Evolutionary conservation across 2,329 filamentous ascomycete species (phyloP), one percentile per base, ranked within the genome.

Genomic region (Colletotrichum echinochloae): DNA sequence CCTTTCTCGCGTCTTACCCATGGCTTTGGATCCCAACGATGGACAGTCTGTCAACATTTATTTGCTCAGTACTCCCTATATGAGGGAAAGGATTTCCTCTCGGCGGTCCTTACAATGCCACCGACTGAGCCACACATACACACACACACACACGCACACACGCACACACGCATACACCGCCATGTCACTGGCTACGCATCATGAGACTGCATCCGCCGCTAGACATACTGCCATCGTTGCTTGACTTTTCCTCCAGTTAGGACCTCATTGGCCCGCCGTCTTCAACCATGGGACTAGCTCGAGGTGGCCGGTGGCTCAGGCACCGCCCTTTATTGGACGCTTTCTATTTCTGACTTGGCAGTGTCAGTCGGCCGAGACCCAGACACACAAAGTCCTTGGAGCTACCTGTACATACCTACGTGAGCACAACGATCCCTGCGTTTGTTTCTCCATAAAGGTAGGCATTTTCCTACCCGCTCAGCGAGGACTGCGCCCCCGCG

Each of bases 261-360:
- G 49, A 37, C 48, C 35, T 46, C 41, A 61, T 66, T 66, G 63
- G 63, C 26, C 56, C 57, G 35, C 37, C n/a, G 8, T 41, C 11
- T 16, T 35, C 66, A 44, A 48, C 61, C 56, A 60, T 56, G 61
- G 48, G 49, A 30, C 26, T 49, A 35, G 55, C 28, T 55, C 55
- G 23, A 66, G 39, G 46, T 55, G 49, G n/a, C n/a, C n/a, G n/a
- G 41, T 66, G 63, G 67, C 26, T 28, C 56, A 66, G 56, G 30
- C 51, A 61, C 56, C 35, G 18, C 49, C 54, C 56, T 57, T 66
- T 26, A 66, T 70, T 66, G 67, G 67, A n/a, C 28, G 48, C 12
- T 44, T 9, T 35, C 35, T 51, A 49, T 61, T 51, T 66, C 41
- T 60, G 18, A 12, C 52, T 46, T 37, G 35, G 28, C 46, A 30